Base-by-base conservation (phyloP, 78 protist genomes). In the Dictyostelium brefeldianum region DNA sequence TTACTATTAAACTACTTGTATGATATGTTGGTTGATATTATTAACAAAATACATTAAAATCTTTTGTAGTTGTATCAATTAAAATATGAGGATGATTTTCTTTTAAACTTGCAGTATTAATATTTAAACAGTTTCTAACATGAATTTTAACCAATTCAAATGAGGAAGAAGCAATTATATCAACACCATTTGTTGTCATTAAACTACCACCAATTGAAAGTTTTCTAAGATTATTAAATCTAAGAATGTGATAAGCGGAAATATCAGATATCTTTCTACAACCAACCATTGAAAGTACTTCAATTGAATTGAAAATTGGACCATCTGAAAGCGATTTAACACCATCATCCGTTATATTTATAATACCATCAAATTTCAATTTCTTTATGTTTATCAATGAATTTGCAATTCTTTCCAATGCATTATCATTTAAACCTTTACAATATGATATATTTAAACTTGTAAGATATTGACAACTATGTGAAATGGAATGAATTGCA, bases 141-240 rank as follows among this genome's bases (percentile, higher is more conserved):
- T 62, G 53, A 41, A 87, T 87, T 80, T 87, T 87, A 48, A 87
- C 78, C 79, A 87, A 77, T 65, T 87, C 93, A 87, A 87, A 87
- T 0, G 93, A 87, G 9, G 69, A 70, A 25, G 93, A 56, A n/a
- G 93, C 93, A 65, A 87, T 87, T 0, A 57, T 17, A 20, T 87
- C 71, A 1, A 36, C 84, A 87, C 93, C 93, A 46, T 64, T 20
- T 5, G 93, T 87, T 22, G 93, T 87, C 84, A 87, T 87, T 22
- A 87, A n/a, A 27, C 80, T 51, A 22, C 93, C 93, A 64, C 93
- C 93, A n/a, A 87, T 27, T 15, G 93, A 87, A 5, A 87, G 5
- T 43, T 87, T 87, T 71, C 70, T 74, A 0, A 87, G 54, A 8
- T 74, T 65, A 20, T 74, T 73, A 59, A 87, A 77, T 22, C 84